Conservation (phyloP, 2,329 filamentous ascomycete genomes). For the Aspergillus brunneoviolaceus region DNA sequence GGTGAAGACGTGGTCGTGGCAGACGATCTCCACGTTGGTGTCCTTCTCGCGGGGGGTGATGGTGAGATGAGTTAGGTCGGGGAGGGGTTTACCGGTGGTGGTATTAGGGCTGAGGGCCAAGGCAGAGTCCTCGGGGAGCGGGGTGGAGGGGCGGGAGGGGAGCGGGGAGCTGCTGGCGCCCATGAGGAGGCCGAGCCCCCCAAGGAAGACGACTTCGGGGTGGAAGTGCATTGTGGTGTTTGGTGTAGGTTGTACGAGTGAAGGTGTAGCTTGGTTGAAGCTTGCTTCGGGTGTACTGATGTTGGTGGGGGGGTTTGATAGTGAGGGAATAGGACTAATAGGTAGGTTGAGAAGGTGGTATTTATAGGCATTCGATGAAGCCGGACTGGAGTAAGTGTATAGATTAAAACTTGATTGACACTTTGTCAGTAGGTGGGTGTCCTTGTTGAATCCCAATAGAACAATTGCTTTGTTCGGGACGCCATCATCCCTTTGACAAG, state of each 20-base stretch:
- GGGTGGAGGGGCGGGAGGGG: neutral
- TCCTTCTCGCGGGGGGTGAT: neutral
- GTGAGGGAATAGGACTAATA: too few relatives aligned
- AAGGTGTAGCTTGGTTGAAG: too few relatives aligned
- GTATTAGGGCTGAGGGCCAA: neutral
- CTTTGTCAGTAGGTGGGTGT: too few relatives aligned
- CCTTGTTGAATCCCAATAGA: too few relatives aligned
- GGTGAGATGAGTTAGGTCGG: neutral
- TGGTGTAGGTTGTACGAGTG: neutral
- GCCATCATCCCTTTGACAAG: too few relatives aligned
- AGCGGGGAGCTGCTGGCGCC: neutral
- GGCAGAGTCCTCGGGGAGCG: neutral
- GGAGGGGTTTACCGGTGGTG: neutral
- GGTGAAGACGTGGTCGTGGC: neutral
- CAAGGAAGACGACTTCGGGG: neutral
- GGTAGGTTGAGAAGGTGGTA: too few relatives aligned
- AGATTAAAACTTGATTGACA: too few relatives aligned
- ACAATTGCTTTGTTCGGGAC: too few relatives aligned
- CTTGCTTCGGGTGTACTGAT: too few relatives aligned
- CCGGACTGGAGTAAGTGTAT: too few relatives aligned
- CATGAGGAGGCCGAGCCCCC: neutral
- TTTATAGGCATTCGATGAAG: too few relatives aligned
- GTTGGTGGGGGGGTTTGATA: too few relatives aligned
- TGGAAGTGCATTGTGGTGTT: neutral
- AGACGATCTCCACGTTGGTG: neutral